phyloP scores from a whole-genome alignment of 2,329 filamentous ascomycete genomes.

The Hymenoscyphus linearis region DNA sequence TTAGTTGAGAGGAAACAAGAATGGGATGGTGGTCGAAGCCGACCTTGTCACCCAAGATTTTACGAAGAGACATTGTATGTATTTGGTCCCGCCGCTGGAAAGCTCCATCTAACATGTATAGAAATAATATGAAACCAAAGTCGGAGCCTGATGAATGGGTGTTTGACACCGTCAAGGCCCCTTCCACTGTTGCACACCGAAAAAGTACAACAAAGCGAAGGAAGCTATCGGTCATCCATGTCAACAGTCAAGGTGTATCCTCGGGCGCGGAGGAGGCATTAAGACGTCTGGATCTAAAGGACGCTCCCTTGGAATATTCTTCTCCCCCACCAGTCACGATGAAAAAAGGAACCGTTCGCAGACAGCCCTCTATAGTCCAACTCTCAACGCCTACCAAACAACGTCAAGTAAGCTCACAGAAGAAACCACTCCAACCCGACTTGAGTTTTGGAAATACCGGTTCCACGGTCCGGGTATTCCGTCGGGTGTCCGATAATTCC shows the following conservation, averaged over 20 bases:
- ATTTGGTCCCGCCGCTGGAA: not conserved
- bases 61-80: conserved; percentile 84
- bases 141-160: conserved; percentile 84
- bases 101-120: conserved; percentile 28
- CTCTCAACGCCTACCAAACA: conserved; percentile 29
- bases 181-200: conserved; percentile 52
- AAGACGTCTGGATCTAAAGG: conserved; percentile 55
- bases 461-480: conserved; percentile 88
- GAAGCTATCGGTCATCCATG: conserved; percentile 52
- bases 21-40: conserved; percentile 69
- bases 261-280: conserved; percentile 50
- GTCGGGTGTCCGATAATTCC: conserved; percentile 71
- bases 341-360: conserved; percentile 50
- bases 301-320: conserved; percentile 51
- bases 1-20: conserved; percentile 77
- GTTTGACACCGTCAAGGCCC: conserved; percentile 82
- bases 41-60: conserved; percentile 69
- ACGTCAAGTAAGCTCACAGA: conserved; percentile 35
- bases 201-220: conserved; percentile 49
- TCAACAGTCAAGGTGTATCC: conserved; percentile 33
- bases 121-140: conserved; percentile 59
- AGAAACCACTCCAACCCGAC: conserved; percentile 79
- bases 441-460: conserved; percentile 91
- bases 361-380: conserved; percentile 34
- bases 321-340: conserved; percentile 52